Evolutionary conservation across 129 eudicot genomes (phyloP).

Genomic region (Flaveria robusta): DNA sequence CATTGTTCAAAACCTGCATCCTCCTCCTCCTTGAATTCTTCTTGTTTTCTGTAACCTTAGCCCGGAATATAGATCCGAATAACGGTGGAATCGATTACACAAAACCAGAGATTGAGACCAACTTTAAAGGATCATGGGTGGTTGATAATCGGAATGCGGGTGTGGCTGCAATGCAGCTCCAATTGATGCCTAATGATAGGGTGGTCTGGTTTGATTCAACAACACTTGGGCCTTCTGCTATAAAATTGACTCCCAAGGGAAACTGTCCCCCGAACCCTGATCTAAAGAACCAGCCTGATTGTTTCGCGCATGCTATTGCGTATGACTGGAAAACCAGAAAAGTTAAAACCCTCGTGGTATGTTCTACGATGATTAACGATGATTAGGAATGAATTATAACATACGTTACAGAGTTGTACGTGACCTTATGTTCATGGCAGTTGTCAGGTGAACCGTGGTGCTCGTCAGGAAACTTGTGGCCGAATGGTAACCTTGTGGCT

Average conservation of each 20-base stretch:
- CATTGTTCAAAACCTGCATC: constrained; percentile 19
- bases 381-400: neutral
- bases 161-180: constrained; percentile 83
- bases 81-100: constrained; percentile 23
- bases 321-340: constrained; percentile 49
- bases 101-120: constrained; percentile 33
- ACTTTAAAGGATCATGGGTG: constrained; percentile 45
- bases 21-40: constrained; percentile 23
- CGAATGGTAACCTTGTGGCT: constrained; percentile 59
- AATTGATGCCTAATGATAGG: constrained; percentile 73
- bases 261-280: constrained; percentile 41
- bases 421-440: constrained; percentile 31
- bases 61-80: constrained; percentile 15
- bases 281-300: constrained; percentile 41
- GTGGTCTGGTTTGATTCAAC: constrained; percentile 70
- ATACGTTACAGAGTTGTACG: too few species aligned
- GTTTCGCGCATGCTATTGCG: constrained; percentile 73
- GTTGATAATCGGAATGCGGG: constrained; percentile 47
- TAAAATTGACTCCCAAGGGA: constrained; percentile 35
- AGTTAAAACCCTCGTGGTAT: constrained; percentile 54
- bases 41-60: neutral
- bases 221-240: constrained; percentile 58
- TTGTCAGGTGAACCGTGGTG: constrained; percentile 78
- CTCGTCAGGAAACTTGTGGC: constrained; percentile 67
- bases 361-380: neutral